Evolutionary conservation across 768 basidiomycete species (phyloP), one percentile per base, ranked within the genome.

Genomic region (Sporobolomyces roseus): DNA sequence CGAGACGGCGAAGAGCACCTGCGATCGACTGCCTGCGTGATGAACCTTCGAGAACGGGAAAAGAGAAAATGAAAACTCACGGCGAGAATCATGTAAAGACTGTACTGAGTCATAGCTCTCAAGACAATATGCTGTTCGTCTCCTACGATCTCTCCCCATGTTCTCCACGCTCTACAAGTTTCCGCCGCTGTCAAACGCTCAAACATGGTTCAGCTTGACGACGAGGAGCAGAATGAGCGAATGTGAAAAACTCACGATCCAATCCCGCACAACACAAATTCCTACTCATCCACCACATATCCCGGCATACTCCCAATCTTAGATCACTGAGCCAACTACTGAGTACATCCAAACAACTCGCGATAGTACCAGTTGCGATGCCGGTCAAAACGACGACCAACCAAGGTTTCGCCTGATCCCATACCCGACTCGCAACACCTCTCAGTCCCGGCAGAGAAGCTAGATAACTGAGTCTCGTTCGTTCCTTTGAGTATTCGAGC

Each of bases 201-300:
- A 3, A 50, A 12, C 49, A 27, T n/a, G n/a, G n/a, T n/a, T 7
- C 25, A 12, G 49, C n/a, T 50, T 23, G 48, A 13, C 45, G 45
- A 46, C 14, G 21, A 21, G 35, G 4, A n/a, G 16, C 33, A 56
- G 36, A 56, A 50, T n/a, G 3, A 12, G 36, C 17, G 29, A 2
- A 17, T 9, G 17, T 17, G 17, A 41, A 17, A 21, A 19, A 70
- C 75, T 52, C 23, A 74, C 75, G 56, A 50, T 74, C 75, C 27
- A 76, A 21, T 6, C 74, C 75, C 10, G 69, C 63, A 41, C 75
- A 76, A 50, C 75, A 76, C 7, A 69, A 29, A 9, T 60, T 63
- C 21, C 69, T 35, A 53, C 72, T 71, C 65, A 76, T 71, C 68
- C 72, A 73, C 71, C 74, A 74, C 45, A 65, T 72, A n/a, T 72